Evolutionary conservation across 2,329 filamentous ascomycete genomes (phyloP).

Genomic region (Fusarium concolor): DNA sequence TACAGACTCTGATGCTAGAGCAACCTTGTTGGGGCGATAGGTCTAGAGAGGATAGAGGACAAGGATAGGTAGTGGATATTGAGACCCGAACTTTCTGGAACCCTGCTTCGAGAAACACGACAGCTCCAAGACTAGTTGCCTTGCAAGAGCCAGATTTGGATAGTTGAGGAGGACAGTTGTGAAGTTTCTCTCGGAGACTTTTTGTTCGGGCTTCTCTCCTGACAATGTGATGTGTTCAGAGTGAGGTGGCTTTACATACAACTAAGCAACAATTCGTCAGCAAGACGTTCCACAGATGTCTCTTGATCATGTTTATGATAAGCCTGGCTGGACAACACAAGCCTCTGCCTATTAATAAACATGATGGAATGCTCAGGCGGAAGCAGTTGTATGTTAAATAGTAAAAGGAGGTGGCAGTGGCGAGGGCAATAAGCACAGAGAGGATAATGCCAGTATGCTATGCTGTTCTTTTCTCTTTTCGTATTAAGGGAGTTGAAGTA

Average conservation of each 20-base stretch:
- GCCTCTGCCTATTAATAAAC: constrained; percentile 4
- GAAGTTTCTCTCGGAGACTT: neutral
- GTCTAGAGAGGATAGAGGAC: neutral
- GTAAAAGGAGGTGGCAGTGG: constrained; percentile 15
- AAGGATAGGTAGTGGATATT: constrained; percentile 1
- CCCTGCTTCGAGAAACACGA: too few species aligned
- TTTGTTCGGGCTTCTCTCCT: neutral
- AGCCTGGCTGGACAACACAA: constrained; percentile 7
- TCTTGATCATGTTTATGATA: neutral
- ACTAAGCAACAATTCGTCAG: constrained; percentile 17
- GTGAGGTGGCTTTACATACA: neutral
- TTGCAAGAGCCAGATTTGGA: neutral
- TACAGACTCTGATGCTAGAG: neutral
- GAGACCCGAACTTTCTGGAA: neutral
- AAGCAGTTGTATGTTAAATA: neutral
- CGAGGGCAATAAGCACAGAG: neutral
- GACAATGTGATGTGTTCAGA: neutral
- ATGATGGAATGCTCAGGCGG: constrained; percentile 2
- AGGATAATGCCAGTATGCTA: neutral
- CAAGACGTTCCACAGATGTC: constrained; percentile 4
- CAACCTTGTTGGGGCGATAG: constrained; percentile 29
- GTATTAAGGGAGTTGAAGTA: neutral
- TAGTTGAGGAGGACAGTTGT: neutral
- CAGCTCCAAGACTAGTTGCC: too few species aligned
- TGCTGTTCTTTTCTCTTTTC: constrained; percentile 2